Conservation (phyloP, 23 red algal species). For the Rhodosorus marinus region DNA sequence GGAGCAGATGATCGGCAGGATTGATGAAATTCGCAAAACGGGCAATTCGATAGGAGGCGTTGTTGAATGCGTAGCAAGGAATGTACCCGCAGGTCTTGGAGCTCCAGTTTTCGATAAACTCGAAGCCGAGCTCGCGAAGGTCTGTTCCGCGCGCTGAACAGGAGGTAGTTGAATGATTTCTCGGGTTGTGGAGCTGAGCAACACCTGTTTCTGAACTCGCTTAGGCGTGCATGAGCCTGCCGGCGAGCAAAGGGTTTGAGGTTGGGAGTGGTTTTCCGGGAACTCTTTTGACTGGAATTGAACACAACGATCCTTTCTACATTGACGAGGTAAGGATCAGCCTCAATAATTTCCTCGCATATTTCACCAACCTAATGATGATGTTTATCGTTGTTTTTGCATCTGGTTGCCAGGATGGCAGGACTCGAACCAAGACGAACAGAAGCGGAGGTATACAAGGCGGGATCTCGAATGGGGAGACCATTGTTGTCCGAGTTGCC, state of each 20-base stretch:
- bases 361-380: no score
- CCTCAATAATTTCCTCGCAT: no score
- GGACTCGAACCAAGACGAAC: constrained; percentile 62
- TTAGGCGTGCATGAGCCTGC: constrained; percentile 84
- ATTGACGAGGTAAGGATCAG: no score
- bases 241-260: constrained; percentile 91
- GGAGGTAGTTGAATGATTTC: no score
- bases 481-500: constrained; percentile 77
- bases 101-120: constrained; percentile 96
- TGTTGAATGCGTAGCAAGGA: constrained; percentile 64
- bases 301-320: constrained; percentile 95
- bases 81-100: constrained; percentile 88
- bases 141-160: no score
- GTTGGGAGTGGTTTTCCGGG: constrained; percentile 84
- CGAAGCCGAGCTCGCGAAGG: constrained; percentile 90
- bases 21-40: constrained; percentile 71
- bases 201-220: no score
- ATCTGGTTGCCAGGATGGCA: no score
- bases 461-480: constrained; percentile 93
- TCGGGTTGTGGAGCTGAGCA: no score
- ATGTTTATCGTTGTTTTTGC: no score
- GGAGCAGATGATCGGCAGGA: constrained; percentile 65
- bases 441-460: constrained; percentile 88
- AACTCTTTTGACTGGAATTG: constrained; percentile 59
- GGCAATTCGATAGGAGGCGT: constrained; percentile 86